Evolutionary conservation across 495 filamentous ascomycete genomes (phyloP), one percentile per base, ranked within the genome.

Genomic region (Hyaloscypha hepaticicola): DNA sequence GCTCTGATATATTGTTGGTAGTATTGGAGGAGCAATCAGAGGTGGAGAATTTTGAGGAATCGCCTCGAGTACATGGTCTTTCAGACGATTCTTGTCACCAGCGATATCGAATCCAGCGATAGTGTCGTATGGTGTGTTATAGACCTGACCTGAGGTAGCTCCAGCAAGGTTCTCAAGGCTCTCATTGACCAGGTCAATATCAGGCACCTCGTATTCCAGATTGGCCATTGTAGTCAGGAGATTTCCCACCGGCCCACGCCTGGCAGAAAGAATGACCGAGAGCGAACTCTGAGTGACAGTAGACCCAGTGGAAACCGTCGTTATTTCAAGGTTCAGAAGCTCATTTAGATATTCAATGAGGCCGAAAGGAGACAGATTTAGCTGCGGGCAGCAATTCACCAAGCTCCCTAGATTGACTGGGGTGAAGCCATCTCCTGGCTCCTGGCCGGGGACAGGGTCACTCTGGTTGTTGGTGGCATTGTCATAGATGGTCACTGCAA

Each of bases 1-100:
- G 21, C 33, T 27, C n/a, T n/a, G n/a, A n/a, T n/a, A n/a, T n/a
- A n/a, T n/a, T n/a, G n/a, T 25, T 50, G 5, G 25, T 60, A 60
- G 26, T 48, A 14, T 5, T 48, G n/a, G 5, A 33, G 58, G 24
- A 50, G 58, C 11, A 60, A 48, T 26, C 38, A 33, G 3, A 4
- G 58, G 58, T 27, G 58, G 49, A 5, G 58, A 60, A 50, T 48
- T 9, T 50, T 60, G 33, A n/a, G 58, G 58, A 24, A 50, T 60
- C 8, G 58, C 33, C 9, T 31, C 33, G 14, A 60, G 14, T 22
- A 31, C 22, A 6, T 5, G 25, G 34, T n/a, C n/a, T n/a, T n/a
- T n/a, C n/a, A n/a, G n/a, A n/a, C n/a, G n/a, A n/a, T n/a, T n/a
- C n/a, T n/a, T n/a, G n/a, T n/a, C n/a, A n/a, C n/a, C n/a, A n/a